Evolutionary conservation across 192 early-diverging fungal species (phyloP), one percentile per base, ranked within the genome.

Genomic region (Backusella luteola): DNA sequence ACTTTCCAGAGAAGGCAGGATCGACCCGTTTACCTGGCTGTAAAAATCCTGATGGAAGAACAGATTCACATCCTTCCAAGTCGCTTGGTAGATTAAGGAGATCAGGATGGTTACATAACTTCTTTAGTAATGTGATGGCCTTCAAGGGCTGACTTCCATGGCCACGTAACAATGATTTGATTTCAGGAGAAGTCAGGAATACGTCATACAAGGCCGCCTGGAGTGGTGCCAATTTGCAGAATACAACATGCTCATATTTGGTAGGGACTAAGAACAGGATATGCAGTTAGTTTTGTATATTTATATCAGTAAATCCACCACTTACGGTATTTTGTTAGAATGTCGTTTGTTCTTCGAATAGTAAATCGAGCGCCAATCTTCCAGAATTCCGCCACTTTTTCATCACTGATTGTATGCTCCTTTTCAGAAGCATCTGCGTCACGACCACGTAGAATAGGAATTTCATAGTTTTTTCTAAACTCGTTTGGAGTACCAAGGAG

Each of bases 181-280:
- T 93, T 78, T 88, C 92, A 12, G 89, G 84, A 2, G 92, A 90
- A 19, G 82, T 81, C 23, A 93, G 82, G 59, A 94, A 99, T 52
- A 91, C 77, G 66, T 93, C 88, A 80, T 99, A 99, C 6, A 99
- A 80, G 11, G 89, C 82, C 7, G 90, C 71, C 80, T 99, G 98
- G 29, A 94, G 78, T 5, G 86, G 83, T 9, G 92, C 88, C 21
- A 97, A 84, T 70, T 90, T 89, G 79, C 95, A 96, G 83, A 99
- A 99, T 32, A 99, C 98, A 8, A 99, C 96, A 79, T 99, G 94
- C 76, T 99, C 98, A 87, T 94, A 99, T 80, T 99, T 99, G 29
- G 90, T 88, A 1, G 98, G 97, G 59, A 99, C 94, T 96, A 77
- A 2, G 39, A 36, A 9, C 36, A 32, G 32, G 32, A 32, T 32